Evolutionary conservation across 495 filamentous ascomycete species (phyloP).

Genomic region (Oidiodendron maius): DNA sequence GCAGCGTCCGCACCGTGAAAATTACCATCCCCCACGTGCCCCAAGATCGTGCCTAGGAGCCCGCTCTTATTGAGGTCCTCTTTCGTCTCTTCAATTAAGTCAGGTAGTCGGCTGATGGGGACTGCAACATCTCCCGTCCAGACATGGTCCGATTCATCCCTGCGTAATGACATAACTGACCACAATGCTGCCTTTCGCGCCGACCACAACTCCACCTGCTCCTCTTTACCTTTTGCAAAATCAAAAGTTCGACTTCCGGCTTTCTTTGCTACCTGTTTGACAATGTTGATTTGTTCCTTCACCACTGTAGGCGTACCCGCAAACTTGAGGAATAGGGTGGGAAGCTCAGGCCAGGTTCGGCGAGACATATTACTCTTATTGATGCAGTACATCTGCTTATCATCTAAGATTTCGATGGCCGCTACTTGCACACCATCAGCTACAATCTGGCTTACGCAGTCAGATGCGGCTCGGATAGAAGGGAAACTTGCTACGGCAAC

Average conservation of each 20-base stretch:
- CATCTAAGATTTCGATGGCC: constrained; percentile 88
- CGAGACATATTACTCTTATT: constrained; percentile 70
- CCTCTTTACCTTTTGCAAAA: constrained; percentile 63
- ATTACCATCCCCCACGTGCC: constrained; percentile 80
- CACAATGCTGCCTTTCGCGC: constrained; percentile 85
- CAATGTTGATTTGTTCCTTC: constrained; percentile 75
- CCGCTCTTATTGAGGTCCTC: constrained; percentile 60
- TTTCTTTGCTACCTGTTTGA: constrained; percentile 56
- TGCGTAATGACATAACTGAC: constrained; percentile 55
- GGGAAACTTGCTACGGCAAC: constrained; percentile 81
- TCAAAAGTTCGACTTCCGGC: constrained; percentile 66
- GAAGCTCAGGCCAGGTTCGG: constrained; percentile 69
- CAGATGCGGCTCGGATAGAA: constrained; percentile 70
- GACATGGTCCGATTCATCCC: constrained; percentile 55
- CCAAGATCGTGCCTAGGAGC: constrained; percentile 69
- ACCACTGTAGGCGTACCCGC: constrained; percentile 67
- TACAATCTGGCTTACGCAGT: constrained; percentile 75
- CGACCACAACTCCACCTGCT: constrained; percentile 77
- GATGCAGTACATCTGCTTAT: constrained; percentile 91
- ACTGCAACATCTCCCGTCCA: constrained; percentile 87
- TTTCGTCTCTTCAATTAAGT: constrained; percentile 77
- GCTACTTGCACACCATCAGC: constrained; percentile 76
- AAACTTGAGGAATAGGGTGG: constrained; percentile 96
- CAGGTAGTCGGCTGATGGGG: constrained; percentile 63
- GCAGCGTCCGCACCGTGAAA: constrained; percentile 55